phyloP scores from a whole-genome alignment of 1,139 yeast genomes.

The Wickerhamomyces sp. region DNA sequence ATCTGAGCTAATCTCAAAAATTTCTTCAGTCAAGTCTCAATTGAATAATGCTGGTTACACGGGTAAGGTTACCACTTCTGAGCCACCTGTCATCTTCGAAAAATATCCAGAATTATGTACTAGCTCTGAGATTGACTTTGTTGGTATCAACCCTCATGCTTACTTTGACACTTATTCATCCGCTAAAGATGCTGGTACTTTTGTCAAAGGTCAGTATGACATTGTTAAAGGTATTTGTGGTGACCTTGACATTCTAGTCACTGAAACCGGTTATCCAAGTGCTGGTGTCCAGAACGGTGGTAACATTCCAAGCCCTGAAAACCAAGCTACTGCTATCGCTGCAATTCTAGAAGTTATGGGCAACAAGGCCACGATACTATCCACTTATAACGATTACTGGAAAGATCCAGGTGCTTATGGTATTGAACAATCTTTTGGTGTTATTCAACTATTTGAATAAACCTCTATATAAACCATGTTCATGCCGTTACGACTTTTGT shows the following conservation, averaged over 20 bases:
- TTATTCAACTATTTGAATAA: constrained; percentile 29
- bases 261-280: constrained; percentile 91
- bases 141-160: constrained; percentile 84
- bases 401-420: constrained; percentile 80
- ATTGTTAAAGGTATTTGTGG: constrained; percentile 51
- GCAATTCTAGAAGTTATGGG: constrained; percentile 50
- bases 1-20: constrained; percentile 55
- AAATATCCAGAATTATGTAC: constrained; percentile 61
- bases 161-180: constrained; percentile 63
- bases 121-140: constrained; percentile 63
- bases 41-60: constrained; percentile 66
- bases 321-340: constrained; percentile 67
- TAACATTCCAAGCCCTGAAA: constrained; percentile 64
- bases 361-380: constrained; percentile 64
- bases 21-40: constrained; percentile 53
- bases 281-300: constrained; percentile 66
- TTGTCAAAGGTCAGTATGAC: constrained; percentile 57
- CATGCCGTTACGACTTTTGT: background rate
- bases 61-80: constrained; percentile 80
- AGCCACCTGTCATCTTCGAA: constrained; percentile 76
- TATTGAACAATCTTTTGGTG: constrained; percentile 85
- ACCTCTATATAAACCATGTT: background rate
- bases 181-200: constrained; percentile 71
- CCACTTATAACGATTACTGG: constrained; percentile 82
- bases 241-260: constrained; percentile 44